Conservation (phyloP, 2,329 filamentous ascomycete genomes). For the Plectosphaerella sp. region DNA sequence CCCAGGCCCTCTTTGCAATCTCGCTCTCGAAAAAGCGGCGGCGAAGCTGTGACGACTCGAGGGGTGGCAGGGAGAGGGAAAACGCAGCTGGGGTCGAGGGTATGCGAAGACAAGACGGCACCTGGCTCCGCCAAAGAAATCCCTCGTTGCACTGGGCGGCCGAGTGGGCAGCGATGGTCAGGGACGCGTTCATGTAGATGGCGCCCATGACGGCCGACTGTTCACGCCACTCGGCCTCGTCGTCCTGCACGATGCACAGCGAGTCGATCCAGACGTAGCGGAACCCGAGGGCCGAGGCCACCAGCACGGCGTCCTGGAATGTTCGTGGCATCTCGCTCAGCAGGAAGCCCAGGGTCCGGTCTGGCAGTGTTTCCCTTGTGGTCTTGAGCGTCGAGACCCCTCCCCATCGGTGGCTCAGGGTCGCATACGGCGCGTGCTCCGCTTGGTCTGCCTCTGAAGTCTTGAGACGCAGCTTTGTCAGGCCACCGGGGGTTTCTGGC, state of each 20-base stretch:
- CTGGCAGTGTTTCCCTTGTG: background rate
- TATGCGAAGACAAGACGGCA: background rate
- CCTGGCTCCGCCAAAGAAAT: background rate
- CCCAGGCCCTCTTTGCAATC: background rate
- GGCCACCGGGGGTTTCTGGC: background rate
- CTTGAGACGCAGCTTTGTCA: background rate
- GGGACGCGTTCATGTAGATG: background rate
- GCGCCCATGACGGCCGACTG: background rate
- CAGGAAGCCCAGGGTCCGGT: background rate
- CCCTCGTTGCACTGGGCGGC: background rate
- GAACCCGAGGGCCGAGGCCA: slow-evolving; percentile 9
- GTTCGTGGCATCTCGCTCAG: slow-evolving; percentile 5
- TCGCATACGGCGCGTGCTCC: slow-evolving; percentile 1
- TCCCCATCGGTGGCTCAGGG: slow-evolving; percentile 19
- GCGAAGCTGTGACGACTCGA: background rate
- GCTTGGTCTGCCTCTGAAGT: background rate
- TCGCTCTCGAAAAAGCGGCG: background rate
- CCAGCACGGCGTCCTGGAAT: slow-evolving; percentile 15
- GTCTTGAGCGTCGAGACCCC: background rate
- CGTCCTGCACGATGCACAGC: slow-evolving; percentile 18
- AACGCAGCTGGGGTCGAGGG: background rate
- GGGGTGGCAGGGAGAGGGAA: background rate
- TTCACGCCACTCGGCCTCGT: background rate
- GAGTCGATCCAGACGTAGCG: slow-evolving; percentile 20
- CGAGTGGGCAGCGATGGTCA: background rate